Conservation (phyloP, 345 rosid species). For the Boechera stricta region DNA sequence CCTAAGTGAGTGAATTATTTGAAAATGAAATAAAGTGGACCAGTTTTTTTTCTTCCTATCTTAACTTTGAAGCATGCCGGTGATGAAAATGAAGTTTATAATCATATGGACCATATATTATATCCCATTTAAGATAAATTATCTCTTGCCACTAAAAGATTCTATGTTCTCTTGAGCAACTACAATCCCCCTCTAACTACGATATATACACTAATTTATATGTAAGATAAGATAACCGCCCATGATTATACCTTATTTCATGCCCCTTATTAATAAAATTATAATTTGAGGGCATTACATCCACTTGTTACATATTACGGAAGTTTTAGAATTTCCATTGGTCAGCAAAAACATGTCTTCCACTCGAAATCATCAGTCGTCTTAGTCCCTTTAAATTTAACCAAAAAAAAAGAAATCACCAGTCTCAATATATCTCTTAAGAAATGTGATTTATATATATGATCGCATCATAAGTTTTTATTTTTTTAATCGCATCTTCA, state of each 20-base stretch:
- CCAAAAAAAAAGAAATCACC: background rate
- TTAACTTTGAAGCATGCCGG: slow-evolving; percentile 52
- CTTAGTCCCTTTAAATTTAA: background rate
- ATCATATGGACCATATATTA: slow-evolving; percentile 39
- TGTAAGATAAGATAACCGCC: background rate
- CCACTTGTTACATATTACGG: too few species aligned
- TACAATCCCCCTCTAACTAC: background rate
- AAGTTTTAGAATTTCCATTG: background rate
- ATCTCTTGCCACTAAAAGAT: slow-evolving; percentile 18
- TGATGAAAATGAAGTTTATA: slow-evolving; percentile 40
- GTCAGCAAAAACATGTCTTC: background rate
- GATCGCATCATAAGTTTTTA: background rate
- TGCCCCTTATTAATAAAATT: background rate
- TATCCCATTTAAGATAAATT: slow-evolving; percentile 18
- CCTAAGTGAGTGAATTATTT: slow-evolving; percentile 45
- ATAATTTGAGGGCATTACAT: too few species aligned
- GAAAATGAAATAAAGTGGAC: slow-evolving; percentile 49
- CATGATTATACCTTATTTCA: background rate
- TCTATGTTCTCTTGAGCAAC: slow-evolving; percentile 12
- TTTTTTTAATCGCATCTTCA: background rate
- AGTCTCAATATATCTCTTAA: background rate
- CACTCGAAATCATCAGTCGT: background rate
- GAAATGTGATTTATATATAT: background rate
- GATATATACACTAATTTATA: background rate
- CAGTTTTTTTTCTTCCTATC: slow-evolving; percentile 39